Conservation (phyloP, 164 flowering plant genomes). For the Akebia trifoliata region DNA sequence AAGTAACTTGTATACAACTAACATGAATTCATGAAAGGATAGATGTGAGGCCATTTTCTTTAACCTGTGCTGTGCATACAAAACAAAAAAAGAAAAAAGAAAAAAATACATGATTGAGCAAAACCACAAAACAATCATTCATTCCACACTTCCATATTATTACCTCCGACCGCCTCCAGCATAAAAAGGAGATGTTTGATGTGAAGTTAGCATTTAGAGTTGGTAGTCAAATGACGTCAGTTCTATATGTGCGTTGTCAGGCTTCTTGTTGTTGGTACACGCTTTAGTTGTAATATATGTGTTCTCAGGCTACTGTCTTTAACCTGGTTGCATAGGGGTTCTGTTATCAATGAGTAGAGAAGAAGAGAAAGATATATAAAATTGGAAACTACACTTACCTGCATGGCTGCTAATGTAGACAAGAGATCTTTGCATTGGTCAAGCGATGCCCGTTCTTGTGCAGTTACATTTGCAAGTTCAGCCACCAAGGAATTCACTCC, state of each 20-base stretch:
- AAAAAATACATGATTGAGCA: conserved; percentile 10
- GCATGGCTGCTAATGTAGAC: conserved; percentile 57
- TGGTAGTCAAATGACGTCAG: conserved; percentile 14
- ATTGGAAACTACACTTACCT: conserved; percentile 38
- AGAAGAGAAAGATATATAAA: not conserved
- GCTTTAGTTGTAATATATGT: conserved; percentile 47
- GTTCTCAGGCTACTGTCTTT: conserved; percentile 58
- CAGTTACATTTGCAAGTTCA: conserved; percentile 51
- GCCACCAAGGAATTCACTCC: conserved; percentile 42
- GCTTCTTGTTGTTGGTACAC: conserved; percentile 16
- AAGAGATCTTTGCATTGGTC: conserved; percentile 57
- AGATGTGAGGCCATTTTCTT: conserved; percentile 13
- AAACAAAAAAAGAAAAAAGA: conserved; percentile 12
- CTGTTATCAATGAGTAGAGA: not conserved
- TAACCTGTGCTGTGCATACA: conserved; percentile 28
- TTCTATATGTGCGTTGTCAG: conserved; percentile 18
- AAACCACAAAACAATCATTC: not conserved
- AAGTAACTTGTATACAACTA: conserved; percentile 17
- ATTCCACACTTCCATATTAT: not conserved
- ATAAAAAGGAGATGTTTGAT: conserved; percentile 5
- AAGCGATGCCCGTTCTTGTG: conserved; percentile 52
- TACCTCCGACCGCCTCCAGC: not conserved
- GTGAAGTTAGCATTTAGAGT: conserved; percentile 13
- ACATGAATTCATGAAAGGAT: conserved; percentile 3
- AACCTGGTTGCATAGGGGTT: conserved; percentile 41